These are phyloP conservation scores for Tolypocladium guangdongense DNA, from an alignment of 2,329 filamentous ascomycete genomes.

Conservation along the genomic window DNA sequence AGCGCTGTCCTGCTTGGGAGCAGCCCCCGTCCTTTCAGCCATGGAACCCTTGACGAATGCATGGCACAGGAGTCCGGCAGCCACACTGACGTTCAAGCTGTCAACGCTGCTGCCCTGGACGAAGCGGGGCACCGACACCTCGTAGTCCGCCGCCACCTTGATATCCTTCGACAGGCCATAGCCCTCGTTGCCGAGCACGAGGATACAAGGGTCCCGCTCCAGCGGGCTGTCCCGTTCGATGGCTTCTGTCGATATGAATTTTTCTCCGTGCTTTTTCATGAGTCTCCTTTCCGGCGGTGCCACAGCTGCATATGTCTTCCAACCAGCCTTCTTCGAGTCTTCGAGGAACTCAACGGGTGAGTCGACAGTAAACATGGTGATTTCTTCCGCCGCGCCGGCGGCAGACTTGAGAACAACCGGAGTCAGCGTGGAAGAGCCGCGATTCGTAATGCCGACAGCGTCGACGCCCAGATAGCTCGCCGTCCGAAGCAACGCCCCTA, in stretches of 20 bases:
- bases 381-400: constrained; percentile 72
- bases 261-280: constrained; percentile 22
- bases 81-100: constrained; percentile 89
- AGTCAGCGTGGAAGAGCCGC: constrained; percentile 63
- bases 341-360: constrained; percentile 60
- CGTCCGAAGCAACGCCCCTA: constrained; percentile 80
- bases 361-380: constrained; percentile 61
- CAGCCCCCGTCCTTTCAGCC: constrained; percentile 5
- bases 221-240: constrained; percentile 43
- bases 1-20: background rate
- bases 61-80: constrained; percentile 64
- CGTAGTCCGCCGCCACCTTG: constrained; percentile 53
- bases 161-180: constrained; percentile 58
- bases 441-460: constrained; percentile 65
- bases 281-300: constrained; percentile 29
- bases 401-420: constrained; percentile 78
- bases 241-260: constrained; percentile 37
- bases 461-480: constrained; percentile 86
- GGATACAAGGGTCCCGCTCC: constrained; percentile 53
- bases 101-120: constrained; percentile 54
- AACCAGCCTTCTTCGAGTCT: constrained; percentile 58
- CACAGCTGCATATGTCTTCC: constrained; percentile 74
- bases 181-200: constrained; percentile 78
- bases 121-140: constrained; percentile 53
- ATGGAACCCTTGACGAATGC: constrained; percentile 44